Evolutionary conservation across 2,329 filamentous ascomycete genomes (phyloP), one percentile per base, ranked within the genome.

Genomic region (Trichoderma sp.): DNA sequence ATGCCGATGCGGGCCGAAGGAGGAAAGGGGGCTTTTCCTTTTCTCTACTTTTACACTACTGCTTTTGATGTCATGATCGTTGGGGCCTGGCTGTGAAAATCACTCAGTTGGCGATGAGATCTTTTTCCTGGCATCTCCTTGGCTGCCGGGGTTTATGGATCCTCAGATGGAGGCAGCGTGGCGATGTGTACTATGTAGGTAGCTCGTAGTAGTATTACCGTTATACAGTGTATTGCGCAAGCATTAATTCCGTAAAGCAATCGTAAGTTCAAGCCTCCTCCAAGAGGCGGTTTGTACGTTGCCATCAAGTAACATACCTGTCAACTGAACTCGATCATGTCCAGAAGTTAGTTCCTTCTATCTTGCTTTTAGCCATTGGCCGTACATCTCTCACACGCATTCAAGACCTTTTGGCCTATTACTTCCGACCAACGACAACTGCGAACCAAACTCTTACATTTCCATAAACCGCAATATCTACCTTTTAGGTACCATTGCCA

Each of bases 1-100:
- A 34, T 50, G 58, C 58, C 58, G 58, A 61, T 17, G 22, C 58
- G 58, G 58, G 37, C 58, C 58, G 58, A 52, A 42, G n/a, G 29
- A 27, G 42, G 42, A 22, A 61, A 61, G 35, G 57, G 37, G 34
- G 29, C 15, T 37, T 32, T 37, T 59, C 12, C 42, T 39, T 13
- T 39, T 58, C 22, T 48, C n/a, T 7, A 2, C 42, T 29, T 15
- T 13, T 39, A 42, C 22, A 34, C n/a, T 7, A 2, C 42, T 29
- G 8, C 29, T 29, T 61, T 35, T 61, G 58, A 61, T 32, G 29
- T 61, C 56, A 58, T 58, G 56, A 25, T 25, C 42, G 27, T 39
- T 39, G 34, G 35, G 29, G 17, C 13, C 58, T 50, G 19, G 58
- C 10, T 39, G 17, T 19, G 8, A 48, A 48, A 22, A 48, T 48